Conservation (phyloP, 441 rosid species). For the Pelargonium myrrhifolium region DNA sequence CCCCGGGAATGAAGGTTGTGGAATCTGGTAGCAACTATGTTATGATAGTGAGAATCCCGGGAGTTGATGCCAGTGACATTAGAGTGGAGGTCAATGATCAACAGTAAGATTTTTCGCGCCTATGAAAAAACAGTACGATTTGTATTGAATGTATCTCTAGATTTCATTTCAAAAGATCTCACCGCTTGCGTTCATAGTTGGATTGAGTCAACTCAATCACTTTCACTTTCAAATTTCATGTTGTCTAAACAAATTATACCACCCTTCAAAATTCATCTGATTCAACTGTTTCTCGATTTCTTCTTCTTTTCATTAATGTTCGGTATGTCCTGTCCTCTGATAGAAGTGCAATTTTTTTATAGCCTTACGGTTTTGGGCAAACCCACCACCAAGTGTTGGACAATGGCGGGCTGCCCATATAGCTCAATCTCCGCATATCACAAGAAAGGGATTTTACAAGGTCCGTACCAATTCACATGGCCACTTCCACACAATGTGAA, state of each 20-base stretch:
- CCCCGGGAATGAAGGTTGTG: constrained; percentile 56
- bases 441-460: constrained; percentile 47
- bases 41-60: constrained; percentile 64
- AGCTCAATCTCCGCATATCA: constrained; percentile 35
- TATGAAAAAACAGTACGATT: no score
- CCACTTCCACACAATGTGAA: constrained; percentile 51
- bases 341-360: constrained; percentile 16
- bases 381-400: constrained; percentile 30
- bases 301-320: no score
- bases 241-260: no score
- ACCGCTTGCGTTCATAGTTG: background rate
- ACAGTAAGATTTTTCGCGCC: constrained; percentile 37
- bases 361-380: constrained; percentile 55
- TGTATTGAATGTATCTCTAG: background rate
- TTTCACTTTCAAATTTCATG: background rate
- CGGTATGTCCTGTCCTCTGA: constrained; percentile 15
- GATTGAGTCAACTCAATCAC: background rate
- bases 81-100: constrained; percentile 60
- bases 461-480: constrained; percentile 59
- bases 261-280: no score
- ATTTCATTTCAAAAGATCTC: background rate
- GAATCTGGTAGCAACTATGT: constrained; percentile 44
- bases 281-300: no score
- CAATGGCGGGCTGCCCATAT: constrained; percentile 19
- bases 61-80: constrained; percentile 50